Evolutionary conservation across 2,329 filamentous ascomycete species (phyloP).

Genomic region (Trichoderma koningiopsis): DNA sequence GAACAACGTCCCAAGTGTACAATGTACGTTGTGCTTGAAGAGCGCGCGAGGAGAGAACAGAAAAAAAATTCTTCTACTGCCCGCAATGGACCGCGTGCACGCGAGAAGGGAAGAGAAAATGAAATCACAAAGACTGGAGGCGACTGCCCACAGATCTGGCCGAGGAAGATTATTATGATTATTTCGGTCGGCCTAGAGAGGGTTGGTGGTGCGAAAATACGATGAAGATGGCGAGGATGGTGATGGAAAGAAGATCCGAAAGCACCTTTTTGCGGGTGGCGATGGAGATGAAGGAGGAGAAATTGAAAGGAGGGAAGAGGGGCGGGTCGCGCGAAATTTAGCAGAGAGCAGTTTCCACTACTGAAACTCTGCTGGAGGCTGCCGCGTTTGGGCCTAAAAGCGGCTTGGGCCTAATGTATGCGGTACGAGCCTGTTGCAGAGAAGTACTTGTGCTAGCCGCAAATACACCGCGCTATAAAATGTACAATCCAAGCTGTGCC

Average conservation of each 20-base stretch:
- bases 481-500: not conserved
- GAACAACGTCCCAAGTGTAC: conserved; percentile 27
- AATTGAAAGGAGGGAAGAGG: conserved; percentile 24
- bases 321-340: conserved; percentile 22
- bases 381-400: conserved; percentile 14
- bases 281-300: conserved; percentile 26
- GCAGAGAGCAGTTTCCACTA: conserved; percentile 1
- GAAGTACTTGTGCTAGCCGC: not conserved
- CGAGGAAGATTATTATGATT: conserved; percentile 7
- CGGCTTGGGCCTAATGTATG: not conserved
- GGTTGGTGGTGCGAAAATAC: conserved; percentile 8
- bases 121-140: conserved; percentile 27
- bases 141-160: conserved; percentile 21
- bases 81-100: conserved; percentile 26
- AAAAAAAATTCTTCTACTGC: conserved; percentile 31
- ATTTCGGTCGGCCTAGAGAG: conserved; percentile 15
- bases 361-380: conserved; percentile 18
- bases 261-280: conserved; percentile 6
- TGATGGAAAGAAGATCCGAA: conserved; percentile 6
- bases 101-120: conserved; percentile 12
- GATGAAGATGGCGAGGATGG: not conserved
- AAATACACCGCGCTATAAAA: not conserved
- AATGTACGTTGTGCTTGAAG: conserved; percentile 26
- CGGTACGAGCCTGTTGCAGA: not conserved
- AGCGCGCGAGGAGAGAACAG: conserved; percentile 25